Conservation (phyloP, 164 flowering plant genomes). For the Cinnamomum chago region DNA sequence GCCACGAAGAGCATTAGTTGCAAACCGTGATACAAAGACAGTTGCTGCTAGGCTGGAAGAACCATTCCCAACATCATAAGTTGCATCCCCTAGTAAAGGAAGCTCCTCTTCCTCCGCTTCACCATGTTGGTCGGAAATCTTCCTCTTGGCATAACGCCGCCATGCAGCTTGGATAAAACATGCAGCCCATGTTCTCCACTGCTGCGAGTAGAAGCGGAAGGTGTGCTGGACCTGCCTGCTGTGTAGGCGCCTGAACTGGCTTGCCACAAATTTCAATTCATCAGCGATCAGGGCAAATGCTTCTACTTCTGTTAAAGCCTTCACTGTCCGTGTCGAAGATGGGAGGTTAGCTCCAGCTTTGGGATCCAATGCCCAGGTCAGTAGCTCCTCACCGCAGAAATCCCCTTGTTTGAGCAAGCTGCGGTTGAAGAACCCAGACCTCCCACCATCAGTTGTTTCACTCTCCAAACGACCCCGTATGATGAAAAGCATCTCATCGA, state of each 20-base stretch:
- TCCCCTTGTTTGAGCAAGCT: constrained; percentile 81
- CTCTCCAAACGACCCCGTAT: constrained; percentile 93
- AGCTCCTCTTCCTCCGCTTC: constrained; percentile 41
- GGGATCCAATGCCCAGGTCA: constrained; percentile 96
- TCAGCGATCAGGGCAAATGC: constrained; percentile 86
- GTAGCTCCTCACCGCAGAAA: constrained; percentile 93
- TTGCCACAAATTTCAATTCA: constrained; percentile 85
- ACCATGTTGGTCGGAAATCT: constrained; percentile 56
- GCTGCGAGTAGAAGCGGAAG: constrained; percentile 91
- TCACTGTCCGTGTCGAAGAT: constrained; percentile 84
- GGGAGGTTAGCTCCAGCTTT: constrained; percentile 80
- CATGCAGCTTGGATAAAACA: constrained; percentile 92
- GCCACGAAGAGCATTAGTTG: constrained; percentile 84
- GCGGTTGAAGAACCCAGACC: constrained; percentile 86
- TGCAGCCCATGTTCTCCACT: constrained; percentile 98
- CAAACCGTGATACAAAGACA: constrained; percentile 70
- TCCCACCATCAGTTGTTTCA: constrained; percentile 87
- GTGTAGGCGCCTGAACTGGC: constrained; percentile 92
- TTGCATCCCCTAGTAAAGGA: too few relatives aligned
- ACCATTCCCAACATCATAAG: constrained; percentile 10
- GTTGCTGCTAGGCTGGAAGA: constrained; percentile 76
- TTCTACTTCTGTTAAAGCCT: constrained; percentile 81
- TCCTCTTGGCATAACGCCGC: constrained; percentile 63
- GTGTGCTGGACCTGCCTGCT: constrained; percentile 96
- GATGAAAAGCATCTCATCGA: constrained; percentile 90